phyloP scores from a whole-genome alignment of 2,329 filamentous ascomycete species.

The Aureobasidium sp. region DNA sequence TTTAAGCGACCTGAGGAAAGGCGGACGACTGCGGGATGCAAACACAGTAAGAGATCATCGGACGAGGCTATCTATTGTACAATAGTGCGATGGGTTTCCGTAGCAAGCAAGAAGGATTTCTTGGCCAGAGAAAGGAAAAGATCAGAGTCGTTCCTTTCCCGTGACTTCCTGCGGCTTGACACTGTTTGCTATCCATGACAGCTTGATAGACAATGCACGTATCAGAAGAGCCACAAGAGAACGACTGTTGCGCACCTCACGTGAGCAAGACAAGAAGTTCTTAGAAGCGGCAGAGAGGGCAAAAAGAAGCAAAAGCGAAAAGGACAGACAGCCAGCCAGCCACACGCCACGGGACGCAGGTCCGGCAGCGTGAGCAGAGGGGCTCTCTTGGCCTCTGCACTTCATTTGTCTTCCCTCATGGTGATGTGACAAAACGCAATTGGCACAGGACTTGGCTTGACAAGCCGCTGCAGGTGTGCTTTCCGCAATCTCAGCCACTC shows the following conservation, averaged over 20 bases:
- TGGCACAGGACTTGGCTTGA: constrained; percentile 5
- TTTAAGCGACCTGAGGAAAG: neutral
- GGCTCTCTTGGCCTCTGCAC: neutral
- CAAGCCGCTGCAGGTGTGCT: neutral
- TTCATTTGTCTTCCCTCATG: neutral
- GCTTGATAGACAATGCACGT: neutral
- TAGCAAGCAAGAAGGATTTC: neutral
- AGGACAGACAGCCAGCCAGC: neutral
- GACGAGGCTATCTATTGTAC: neutral
- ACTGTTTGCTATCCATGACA: neutral
- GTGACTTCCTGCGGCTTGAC: neutral
- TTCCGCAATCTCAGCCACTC: constrained; percentile 2
- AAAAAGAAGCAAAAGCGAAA: neutral
- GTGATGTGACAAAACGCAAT: neutral
- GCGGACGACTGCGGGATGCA: neutral
- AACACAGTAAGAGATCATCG: neutral
- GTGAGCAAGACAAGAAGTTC: neutral
- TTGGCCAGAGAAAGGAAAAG: neutral
- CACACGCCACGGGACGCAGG: neutral
- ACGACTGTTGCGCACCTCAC: neutral
- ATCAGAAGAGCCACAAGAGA: neutral
- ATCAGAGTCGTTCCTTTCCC: neutral
- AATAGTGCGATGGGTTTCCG: neutral
- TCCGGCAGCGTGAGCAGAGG: neutral
- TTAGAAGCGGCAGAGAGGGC: neutral